Percentiles rank a stretch among this genome's conserved stretches.
Conservation (phyloP, 2,329 filamentous ascomycete species). For the Fusarium zealandicum region DNA sequence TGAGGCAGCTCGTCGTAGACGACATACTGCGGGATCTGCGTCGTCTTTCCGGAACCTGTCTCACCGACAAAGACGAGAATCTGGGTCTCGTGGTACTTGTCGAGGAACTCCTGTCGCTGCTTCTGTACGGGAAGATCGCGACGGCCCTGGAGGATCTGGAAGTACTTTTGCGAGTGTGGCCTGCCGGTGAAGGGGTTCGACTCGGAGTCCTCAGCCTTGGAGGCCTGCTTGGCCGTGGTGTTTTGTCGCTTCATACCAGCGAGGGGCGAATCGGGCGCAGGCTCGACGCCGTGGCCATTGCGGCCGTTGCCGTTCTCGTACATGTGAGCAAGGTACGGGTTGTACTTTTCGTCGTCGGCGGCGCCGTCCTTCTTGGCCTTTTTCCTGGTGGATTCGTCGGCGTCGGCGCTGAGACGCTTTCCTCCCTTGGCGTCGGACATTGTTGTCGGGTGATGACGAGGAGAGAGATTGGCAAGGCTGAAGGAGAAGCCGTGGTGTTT, state of each 20-base stretch:
- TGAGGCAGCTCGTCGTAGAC: conserved; percentile 96
- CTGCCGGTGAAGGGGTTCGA: conserved; percentile 85
- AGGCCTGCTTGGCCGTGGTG: conserved; percentile 79
- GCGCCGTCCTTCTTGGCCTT: conserved; percentile 52
- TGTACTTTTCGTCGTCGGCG: conserved; percentile 55
- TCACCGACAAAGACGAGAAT: conserved; percentile 99
- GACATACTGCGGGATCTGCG: conserved; percentile 98
- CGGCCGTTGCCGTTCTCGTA: conserved; percentile 61
- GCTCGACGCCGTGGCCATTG: conserved; percentile 50
- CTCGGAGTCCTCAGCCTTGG: conserved; percentile 78
- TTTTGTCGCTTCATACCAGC: conserved; percentile 76
- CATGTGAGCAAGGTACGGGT: conserved; percentile 93
- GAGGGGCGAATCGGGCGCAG: conserved; percentile 58
- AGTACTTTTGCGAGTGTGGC: conserved; percentile 82
- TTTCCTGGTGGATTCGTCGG: conserved; percentile 52
- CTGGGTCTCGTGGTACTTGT: conserved; percentile 91
- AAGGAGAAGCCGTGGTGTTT: conserved; percentile 26
- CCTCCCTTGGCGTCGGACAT: conserved; percentile 52
- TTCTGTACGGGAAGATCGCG: conserved; percentile 89
- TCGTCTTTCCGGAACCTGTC: conserved; percentile 99
- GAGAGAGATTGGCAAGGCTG: conserved; percentile 37
- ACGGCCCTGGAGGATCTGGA: conserved; percentile 84
- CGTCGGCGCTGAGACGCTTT: conserved; percentile 56
- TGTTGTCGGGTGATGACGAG: conserved; percentile 14
- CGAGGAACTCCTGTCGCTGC: conserved; percentile 91